phyloP scores from a whole-genome alignment of 305 asterid species.

The Andrographis paniculata region DNA sequence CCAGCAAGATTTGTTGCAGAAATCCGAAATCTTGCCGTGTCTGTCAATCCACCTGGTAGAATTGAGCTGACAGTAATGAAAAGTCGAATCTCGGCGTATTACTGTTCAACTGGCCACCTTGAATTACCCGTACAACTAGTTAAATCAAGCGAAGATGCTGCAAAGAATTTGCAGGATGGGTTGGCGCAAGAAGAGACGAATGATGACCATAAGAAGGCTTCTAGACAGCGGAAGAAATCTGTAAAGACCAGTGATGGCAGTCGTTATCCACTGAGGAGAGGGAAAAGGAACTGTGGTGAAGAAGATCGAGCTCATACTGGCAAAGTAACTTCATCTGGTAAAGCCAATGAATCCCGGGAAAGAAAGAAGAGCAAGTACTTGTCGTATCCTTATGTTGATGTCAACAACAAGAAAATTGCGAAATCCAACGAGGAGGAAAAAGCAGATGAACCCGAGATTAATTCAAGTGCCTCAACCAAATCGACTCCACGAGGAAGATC shows the following conservation, averaged over 20 bases:
- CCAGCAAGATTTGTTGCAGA: slow-evolving; percentile 35
- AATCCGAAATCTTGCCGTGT: slow-evolving; percentile 36
- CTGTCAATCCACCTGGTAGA: slow-evolving; percentile 28
- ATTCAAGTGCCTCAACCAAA: slow-evolving; percentile 19
- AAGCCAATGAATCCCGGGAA: slow-evolving; percentile 39
- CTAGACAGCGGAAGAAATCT: slow-evolving; percentile 10
- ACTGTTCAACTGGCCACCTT: slow-evolving; percentile 55
- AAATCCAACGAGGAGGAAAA: slow-evolving; percentile 25
- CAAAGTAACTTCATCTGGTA: slow-evolving; percentile 22
- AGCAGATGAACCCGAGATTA: slow-evolving; percentile 22
- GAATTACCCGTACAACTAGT: slow-evolving; percentile 57
- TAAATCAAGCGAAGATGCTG: slow-evolving; percentile 29
- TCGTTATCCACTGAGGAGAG: slow-evolving; percentile 11
- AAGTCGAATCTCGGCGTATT: slow-evolving; percentile 50
- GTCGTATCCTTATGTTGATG: slow-evolving; percentile 63
- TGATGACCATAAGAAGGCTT: slow-evolving; percentile 16
- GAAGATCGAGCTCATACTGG: slow-evolving; percentile 17
- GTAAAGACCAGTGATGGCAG: slow-evolving; percentile 12
- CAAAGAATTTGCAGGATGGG: slow-evolving; percentile 13
- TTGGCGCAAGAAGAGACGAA: slow-evolving; percentile 11
- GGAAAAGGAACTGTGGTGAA: slow-evolving; percentile 19
- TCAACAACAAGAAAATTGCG: slow-evolving; percentile 13
- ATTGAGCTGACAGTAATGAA: slow-evolving; percentile 36
- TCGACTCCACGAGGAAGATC: slow-evolving; percentile 11
- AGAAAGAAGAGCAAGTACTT: slow-evolving; percentile 80